Percentiles rank a stretch among this genome's conserved stretches.
These are phyloP conservation scores for Penicillium sp. DNA, from an alignment of 2,329 filamentous ascomycete species.

Conservation along the genomic window DNA sequence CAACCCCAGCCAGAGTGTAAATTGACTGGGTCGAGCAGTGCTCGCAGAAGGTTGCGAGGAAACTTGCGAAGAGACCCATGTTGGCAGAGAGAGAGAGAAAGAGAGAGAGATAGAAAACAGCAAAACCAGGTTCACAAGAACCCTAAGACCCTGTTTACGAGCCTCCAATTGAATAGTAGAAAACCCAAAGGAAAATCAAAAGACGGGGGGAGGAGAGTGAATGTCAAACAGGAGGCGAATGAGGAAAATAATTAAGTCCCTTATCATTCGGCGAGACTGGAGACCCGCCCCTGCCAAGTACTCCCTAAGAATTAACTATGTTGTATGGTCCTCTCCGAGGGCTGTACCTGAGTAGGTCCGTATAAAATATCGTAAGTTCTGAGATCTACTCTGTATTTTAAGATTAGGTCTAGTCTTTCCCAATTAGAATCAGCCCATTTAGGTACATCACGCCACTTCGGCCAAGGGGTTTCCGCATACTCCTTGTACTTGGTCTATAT, in stretches of 20 bases:
- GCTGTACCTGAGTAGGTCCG: no score
- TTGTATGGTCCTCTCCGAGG: no score
- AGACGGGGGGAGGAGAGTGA: background rate
- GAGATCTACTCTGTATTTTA: no score
- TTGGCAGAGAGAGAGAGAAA: constrained; percentile 6
- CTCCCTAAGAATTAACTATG: no score
- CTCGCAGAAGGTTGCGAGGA: constrained; percentile 47
- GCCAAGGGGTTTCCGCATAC: constrained; percentile 2
- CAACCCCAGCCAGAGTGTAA: constrained; percentile 48
- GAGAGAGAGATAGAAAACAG: background rate
- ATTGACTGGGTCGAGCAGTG: constrained; percentile 49
- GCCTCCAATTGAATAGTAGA: background rate
- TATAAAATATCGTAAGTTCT: no score
- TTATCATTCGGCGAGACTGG: constrained; percentile 20
- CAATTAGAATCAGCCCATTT: background rate
- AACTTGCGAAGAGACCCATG: constrained; percentile 54
- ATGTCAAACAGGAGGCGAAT: constrained; percentile 9
- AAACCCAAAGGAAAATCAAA: background rate
- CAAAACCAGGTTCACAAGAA: background rate
- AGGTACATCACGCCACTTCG: constrained; percentile 15
- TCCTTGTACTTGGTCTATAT: background rate
- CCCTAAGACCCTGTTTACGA: background rate
- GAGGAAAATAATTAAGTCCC: constrained; percentile 24
- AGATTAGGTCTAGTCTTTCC: no score
- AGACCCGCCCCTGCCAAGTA: constrained; percentile 17